Base-by-base conservation (phyloP, 129 eudicot genomes). In the Arctium minus region DNA sequence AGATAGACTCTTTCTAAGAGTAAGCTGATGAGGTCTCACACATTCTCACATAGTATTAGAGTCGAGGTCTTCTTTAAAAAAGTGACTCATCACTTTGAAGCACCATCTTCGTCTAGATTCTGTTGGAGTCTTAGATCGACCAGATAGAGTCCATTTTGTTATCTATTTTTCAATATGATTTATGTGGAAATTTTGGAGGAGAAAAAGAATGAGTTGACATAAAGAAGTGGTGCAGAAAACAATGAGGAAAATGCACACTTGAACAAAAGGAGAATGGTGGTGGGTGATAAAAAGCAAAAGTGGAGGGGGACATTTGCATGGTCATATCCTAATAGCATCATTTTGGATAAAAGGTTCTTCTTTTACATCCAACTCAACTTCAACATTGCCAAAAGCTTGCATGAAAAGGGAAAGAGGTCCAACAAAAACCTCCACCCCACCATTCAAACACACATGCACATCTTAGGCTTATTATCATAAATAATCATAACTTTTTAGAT, bases 181-280 rank as follows among this genome's bases (percentile, higher is more conserved):
- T 11, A 46, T 0, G 9, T 10, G 15, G 9, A 46, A 10, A 33
- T 33, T 33, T 10, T 46, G 2, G 13, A 9, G 12, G 9, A 0
- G 56, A 8, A 46, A 60, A 79, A 32, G 48, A 31, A 70, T n/a
- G 77, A 80, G 83, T 33, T 48, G 69, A 71, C 83, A 80, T 71
- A 53, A 36, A 80, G 72, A 80, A 15, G 31, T 35, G 60, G 78
- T 72, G 40, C 77, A 72, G 78, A 80, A 80, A 72, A 72, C 84
- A 50, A 35, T 80, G 78, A 33, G 29, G 53, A 69, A 72, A 9
- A 33, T 80, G 56, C 83, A 53, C 68, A 60, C 68, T 60, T 60
- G 8, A 6, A 17, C 27, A 60, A n/a, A 60, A 60, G 2, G 27
- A 60, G 9, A 46, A 46, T 1, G 56, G 56, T 10, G 12, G 56